Base-by-base conservation (phyloP, 176 grass and related monocot species). In the Oryza coarctata region DNA sequence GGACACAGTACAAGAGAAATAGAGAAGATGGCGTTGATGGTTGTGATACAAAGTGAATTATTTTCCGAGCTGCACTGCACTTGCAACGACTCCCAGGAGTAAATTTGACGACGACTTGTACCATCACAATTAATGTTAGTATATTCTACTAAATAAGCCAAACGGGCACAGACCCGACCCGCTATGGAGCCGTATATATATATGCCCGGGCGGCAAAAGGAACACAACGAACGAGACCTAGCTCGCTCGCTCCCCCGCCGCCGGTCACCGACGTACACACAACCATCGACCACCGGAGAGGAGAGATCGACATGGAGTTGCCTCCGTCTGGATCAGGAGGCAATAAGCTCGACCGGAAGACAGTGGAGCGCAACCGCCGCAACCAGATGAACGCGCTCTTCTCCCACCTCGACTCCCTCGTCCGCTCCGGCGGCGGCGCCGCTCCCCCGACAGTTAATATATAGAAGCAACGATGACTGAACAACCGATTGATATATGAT, bases 321-420 rank as follows among this genome's bases (percentile, higher is more conserved):
- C 47, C 22, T 7, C 55, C 49, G 55, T 6, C 17, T 25, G 9
- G 38, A 1, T 68, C 6, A 10, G 14, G 84, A 9, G 70, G 30
- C 20, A 3, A 5, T 14, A 94, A 89, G 75, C 83, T 77, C 40
- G 93, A 96, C 74, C 74, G 93, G 73, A 93, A 96, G 81, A 93
- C 86, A 35, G 73, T 90, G 58, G 93, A 96, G 88, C 89, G 86
- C 65, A 87, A 91, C 74, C 86, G 93, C 47, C 87, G 93, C 18
- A 82, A 82, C 58, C 80, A 92, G 28, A 96, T 96, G 93, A 96
- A 96, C 69, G 39, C 15, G 9, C 83, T 96, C 29, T 96, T 88
- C 79, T 75, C 64, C 62, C 78, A 71, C 75, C 93, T 96, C 52
- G 90, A 93, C 74, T 18, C 49, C 45, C 90, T 96, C 27, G 80